phyloP scores from a whole-genome alignment of 495 filamentous ascomycete genomes.

The Xylaria acuta region DNA sequence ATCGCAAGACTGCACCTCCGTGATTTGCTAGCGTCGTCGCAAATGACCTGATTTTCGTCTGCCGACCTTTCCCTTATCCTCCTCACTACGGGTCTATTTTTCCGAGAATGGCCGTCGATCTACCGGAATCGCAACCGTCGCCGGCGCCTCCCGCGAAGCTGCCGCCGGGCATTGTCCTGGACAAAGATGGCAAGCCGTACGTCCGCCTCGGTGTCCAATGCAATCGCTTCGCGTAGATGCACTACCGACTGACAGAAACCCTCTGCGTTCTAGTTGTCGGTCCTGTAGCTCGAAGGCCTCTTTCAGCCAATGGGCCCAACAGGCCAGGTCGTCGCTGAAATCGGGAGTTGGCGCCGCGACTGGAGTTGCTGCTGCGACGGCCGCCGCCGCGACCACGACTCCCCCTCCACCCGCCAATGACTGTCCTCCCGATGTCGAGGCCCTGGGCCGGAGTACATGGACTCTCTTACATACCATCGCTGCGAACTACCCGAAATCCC shows the following conservation, averaged over 20 bases:
- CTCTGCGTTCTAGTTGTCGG: slow-evolving; percentile 71
- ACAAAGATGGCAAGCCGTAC: slow-evolving; percentile 94
- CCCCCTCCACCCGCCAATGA: slow-evolving; percentile 47
- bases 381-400: slow-evolving; percentile 38
- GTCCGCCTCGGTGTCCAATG: background rate
- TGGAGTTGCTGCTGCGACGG: slow-evolving; percentile 38
- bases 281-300: slow-evolving; percentile 78
- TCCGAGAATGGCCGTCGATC: slow-evolving; percentile 42
- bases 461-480: slow-evolving; percentile 91
- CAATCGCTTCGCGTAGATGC: background rate
- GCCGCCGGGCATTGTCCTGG: slow-evolving; percentile 84
- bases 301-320: slow-evolving; percentile 63
- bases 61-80: slow-evolving; percentile 24
- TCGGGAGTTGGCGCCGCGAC: slow-evolving; percentile 37
- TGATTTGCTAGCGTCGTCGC: slow-evolving; percentile 33
- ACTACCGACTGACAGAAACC: slow-evolving; percentile 29
- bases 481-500: slow-evolving; percentile 77
- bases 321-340: slow-evolving; percentile 70
- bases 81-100: background rate
- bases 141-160: slow-evolving; percentile 45
- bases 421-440: slow-evolving; percentile 83
- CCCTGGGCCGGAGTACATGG: slow-evolving; percentile 86
- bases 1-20: slow-evolving; percentile 1
- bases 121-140: slow-evolving; percentile 36
- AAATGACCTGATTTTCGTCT: slow-evolving; percentile 29